These are phyloP conservation scores for Talaromyces funiculosus DNA, from an alignment of 2,329 filamentous ascomycete species.

Conservation along the genomic window DNA sequence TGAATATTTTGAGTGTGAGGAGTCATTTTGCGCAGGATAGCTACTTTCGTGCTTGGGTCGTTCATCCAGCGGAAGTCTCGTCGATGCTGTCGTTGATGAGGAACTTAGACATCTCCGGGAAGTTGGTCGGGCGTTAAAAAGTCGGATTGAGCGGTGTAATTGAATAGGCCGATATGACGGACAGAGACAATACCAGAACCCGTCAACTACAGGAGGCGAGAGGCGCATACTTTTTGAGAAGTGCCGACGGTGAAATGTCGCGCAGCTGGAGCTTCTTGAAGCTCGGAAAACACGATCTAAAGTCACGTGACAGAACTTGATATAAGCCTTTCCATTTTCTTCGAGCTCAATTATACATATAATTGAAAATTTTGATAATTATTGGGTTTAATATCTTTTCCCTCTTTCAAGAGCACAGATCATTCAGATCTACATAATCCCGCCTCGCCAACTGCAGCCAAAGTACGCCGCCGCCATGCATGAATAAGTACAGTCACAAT, in stretches of 20 bases:
- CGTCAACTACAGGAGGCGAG: constrained; percentile 28
- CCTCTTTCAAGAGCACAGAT: constrained; percentile 19
- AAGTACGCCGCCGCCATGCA: constrained; percentile 37
- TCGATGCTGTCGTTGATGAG: background rate
- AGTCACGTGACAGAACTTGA: background rate
- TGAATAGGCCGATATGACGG: constrained; percentile 27
- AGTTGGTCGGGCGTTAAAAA: constrained; percentile 15
- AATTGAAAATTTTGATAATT: background rate
- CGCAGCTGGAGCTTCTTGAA: background rate
- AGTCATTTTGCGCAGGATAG: background rate
- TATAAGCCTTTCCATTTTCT: background rate
- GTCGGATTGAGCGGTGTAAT: constrained; percentile 16
- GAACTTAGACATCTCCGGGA: constrained; percentile 11
- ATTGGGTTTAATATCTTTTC: background rate
- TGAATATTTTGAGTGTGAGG: background rate
- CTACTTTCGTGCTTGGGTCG: background rate
- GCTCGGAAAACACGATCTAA: background rate
- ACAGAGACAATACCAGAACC: constrained; percentile 39
- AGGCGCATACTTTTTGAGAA: constrained; percentile 14
- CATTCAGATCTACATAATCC: background rate
- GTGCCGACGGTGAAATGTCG: background rate
- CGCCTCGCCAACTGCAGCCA: constrained; percentile 8
- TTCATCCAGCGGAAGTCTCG: background rate
- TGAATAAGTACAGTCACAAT: constrained; percentile 26
- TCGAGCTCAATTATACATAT: too few relatives aligned